Evolutionary conservation across 2,329 filamentous ascomycete species (phyloP).

Genomic region (Dactylellina leptospora): DNA sequence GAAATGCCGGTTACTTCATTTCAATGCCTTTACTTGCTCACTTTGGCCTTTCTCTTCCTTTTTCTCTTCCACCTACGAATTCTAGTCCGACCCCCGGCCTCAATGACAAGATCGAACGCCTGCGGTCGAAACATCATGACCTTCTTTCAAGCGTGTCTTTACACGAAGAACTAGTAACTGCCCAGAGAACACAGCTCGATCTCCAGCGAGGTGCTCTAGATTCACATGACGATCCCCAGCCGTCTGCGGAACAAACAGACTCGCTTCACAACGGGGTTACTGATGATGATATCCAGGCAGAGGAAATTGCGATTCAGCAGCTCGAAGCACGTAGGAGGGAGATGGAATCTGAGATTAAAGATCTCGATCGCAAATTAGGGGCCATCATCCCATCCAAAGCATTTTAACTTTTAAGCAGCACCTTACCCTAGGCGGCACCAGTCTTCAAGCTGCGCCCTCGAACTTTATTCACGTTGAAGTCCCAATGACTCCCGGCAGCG

Average conservation of each 20-base stretch:
- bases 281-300: slow-evolving; percentile 27
- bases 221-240: slow-evolving; percentile 1
- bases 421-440: no score
- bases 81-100: slow-evolving; percentile 36
- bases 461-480: no score
- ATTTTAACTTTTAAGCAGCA: no score
- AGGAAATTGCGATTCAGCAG: slow-evolving; percentile 29
- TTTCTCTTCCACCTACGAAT: neutral
- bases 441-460: no score
- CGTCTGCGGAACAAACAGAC: neutral
- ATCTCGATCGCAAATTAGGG: slow-evolving; percentile 32
- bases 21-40: neutral
- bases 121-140: slow-evolving; percentile 28
- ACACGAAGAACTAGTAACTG: slow-evolving; percentile 45
- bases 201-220: slow-evolving; percentile 28
- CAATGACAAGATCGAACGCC: slow-evolving; percentile 28
- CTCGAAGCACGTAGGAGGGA: slow-evolving; percentile 31
- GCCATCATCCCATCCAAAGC: slow-evolving; percentile 3
- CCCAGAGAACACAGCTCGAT: slow-evolving; percentile 44
- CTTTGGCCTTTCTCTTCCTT: neutral
- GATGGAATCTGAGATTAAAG: slow-evolving; percentile 41
- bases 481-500: no score
- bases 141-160: slow-evolving; percentile 37
- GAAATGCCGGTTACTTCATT: neutral
- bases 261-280: neutral